phyloP scores from a whole-genome alignment of 495 filamentous ascomycete genomes.

The Parmelia sp. region DNA sequence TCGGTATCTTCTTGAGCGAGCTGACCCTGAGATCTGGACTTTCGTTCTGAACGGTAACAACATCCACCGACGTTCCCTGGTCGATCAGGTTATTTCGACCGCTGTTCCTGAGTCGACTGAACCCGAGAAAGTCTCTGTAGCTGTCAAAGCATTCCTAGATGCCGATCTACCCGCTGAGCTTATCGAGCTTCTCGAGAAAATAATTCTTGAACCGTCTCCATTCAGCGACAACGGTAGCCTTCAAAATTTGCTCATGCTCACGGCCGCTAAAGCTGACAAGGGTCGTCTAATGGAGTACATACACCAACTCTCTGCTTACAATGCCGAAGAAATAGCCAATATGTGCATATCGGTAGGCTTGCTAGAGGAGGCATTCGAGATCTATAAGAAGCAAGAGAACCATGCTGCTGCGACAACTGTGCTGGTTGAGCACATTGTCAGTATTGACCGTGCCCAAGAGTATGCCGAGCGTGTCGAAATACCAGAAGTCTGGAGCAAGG shows the following conservation, averaged over 20 bases:
- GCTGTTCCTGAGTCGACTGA: slow-evolving; percentile 92
- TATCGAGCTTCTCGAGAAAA: slow-evolving; percentile 98
- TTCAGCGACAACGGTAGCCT: slow-evolving; percentile 96
- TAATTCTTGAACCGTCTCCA: slow-evolving; percentile 91
- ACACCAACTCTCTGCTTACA: slow-evolving; percentile 80
- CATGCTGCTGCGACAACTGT: slow-evolving; percentile 82
- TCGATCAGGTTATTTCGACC: slow-evolving; percentile 95
- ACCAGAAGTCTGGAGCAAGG: slow-evolving; percentile 97
- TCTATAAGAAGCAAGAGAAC: slow-evolving; percentile 95
- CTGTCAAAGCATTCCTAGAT: slow-evolving; percentile 85
- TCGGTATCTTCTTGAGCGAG: slow-evolving; percentile 86
- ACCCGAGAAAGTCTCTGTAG: slow-evolving; percentile 90
- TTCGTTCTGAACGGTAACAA: slow-evolving; percentile 96
- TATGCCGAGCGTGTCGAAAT: slow-evolving; percentile 94
- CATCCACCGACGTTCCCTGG: slow-evolving; percentile 80
- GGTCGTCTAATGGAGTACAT: slow-evolving; percentile 95
- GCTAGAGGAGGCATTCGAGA: slow-evolving; percentile 95
- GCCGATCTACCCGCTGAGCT: slow-evolving; percentile 88
- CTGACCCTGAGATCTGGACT: slow-evolving; percentile 84
- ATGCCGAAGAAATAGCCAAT: slow-evolving; percentile 82
- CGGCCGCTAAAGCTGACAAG: slow-evolving; percentile 95
- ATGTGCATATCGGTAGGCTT: slow-evolving; percentile 93
- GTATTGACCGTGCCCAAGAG: slow-evolving; percentile 94
- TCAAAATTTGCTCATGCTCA: slow-evolving; percentile 95
- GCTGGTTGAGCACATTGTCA: slow-evolving; percentile 93